phyloP scores from a whole-genome alignment of 352 stramenopile species.

The Thalassiosira livingstoniorum region DNA sequence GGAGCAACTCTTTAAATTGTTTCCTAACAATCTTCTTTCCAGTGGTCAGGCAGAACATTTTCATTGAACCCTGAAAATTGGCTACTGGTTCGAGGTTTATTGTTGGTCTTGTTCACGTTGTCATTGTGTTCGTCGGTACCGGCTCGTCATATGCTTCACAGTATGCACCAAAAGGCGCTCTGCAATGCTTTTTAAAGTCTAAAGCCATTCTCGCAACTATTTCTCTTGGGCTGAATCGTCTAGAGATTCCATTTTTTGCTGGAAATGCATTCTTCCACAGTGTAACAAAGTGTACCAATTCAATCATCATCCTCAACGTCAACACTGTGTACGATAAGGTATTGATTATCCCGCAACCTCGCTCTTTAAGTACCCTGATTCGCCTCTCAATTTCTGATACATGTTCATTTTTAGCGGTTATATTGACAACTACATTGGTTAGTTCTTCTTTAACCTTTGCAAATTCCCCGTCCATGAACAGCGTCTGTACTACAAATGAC shows the following conservation, averaged over 20 bases:
- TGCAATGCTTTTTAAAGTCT: conserved; percentile 10
- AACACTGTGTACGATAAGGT: too few species aligned
- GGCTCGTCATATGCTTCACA: conserved; percentile 5
- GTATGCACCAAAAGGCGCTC: neutral
- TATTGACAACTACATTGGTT: neutral
- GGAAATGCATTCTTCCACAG: conserved; percentile 13
- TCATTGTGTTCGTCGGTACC: neutral
- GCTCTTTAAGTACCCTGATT: neutral
- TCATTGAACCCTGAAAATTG: too few species aligned
- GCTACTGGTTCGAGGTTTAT: too few species aligned
- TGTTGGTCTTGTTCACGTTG: neutral
- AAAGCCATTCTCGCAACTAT: neutral
- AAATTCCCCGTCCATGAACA: neutral
- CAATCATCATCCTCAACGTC: neutral
- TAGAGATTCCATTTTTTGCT: neutral
- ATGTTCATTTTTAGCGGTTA: neutral
- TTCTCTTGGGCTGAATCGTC: neutral
- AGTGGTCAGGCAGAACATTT: neutral
- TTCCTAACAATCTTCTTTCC: neutral
- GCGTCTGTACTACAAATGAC: neutral
- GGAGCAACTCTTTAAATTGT: conserved; percentile 1
- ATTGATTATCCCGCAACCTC: neutral
- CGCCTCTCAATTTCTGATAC: neutral
- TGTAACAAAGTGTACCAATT: neutral
- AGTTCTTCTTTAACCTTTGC: neutral